Evolutionary conservation across 768 basidiomycete species (phyloP).

Genomic region (Tricholoma flavovirens): DNA sequence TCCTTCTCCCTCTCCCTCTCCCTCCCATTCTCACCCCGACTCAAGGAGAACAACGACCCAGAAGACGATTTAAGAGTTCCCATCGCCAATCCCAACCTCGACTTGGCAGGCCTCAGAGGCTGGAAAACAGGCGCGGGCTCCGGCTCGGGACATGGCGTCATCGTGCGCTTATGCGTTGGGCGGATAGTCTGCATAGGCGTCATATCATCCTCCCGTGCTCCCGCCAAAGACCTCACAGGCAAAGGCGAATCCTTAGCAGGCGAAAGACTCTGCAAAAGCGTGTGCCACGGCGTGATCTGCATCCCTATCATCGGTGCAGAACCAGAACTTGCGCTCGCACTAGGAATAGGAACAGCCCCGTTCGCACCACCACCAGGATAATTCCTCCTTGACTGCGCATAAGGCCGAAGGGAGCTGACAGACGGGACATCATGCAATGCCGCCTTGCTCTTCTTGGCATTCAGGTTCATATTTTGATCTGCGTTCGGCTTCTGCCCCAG

Average conservation of each 20-base stretch:
- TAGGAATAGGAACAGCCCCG: no score
- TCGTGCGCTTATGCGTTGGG: slow-evolving; percentile 45
- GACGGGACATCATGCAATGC: slow-evolving; percentile 29
- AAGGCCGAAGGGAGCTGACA: slow-evolving; percentile 45
- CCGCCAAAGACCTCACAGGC: no score
- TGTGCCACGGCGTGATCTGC: slow-evolving; percentile 61
- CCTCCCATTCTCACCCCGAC: slow-evolving; percentile 13
- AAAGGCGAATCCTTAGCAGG: slow-evolving; percentile 24
- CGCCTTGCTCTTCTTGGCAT: slow-evolving; percentile 3
- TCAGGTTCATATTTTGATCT: no score
- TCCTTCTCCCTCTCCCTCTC: slow-evolving; percentile 7
- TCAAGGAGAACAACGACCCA: slow-evolving; percentile 19
- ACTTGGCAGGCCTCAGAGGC: slow-evolving; percentile 46
- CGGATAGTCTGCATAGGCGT: slow-evolving; percentile 21
- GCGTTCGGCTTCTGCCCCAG: no score
- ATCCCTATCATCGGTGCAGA: slow-evolving; percentile 34
- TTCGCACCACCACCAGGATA: not conserved
- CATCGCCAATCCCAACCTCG: slow-evolving; percentile 15
- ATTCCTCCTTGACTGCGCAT: slow-evolving; percentile 28
- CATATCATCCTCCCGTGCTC: slow-evolving; percentile 1
- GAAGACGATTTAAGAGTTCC: slow-evolving; percentile 13
- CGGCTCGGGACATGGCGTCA: slow-evolving; percentile 43
- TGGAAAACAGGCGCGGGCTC: slow-evolving; percentile 57
- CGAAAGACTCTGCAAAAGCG: slow-evolving; percentile 28
- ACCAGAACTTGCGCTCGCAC: no score